Conservation (phyloP, 306 rosid species). For the Senna siamea region DNA sequence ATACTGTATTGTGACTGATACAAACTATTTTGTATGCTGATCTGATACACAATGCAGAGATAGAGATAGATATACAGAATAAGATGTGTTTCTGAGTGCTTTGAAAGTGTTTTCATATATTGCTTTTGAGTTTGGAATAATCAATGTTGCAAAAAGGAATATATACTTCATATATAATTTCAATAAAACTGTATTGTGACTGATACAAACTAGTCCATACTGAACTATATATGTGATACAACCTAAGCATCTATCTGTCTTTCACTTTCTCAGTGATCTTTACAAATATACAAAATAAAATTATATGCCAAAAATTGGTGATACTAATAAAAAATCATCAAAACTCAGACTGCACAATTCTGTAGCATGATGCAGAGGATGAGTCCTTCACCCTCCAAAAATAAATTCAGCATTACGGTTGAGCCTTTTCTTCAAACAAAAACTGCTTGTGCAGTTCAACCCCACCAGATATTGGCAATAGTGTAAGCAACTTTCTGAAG, state of each 20-base stretch:
- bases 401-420: constrained; percentile 39
- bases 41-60: constrained; percentile 24
- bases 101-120: not conserved
- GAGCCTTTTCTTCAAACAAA: constrained; percentile 39
- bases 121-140: constrained; percentile 32
- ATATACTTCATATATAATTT: constrained; percentile 51
- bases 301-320: constrained; percentile 55
- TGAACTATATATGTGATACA: constrained; percentile 39
- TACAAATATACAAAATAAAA: constrained; percentile 62
- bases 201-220: constrained; percentile 53
- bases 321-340: constrained; percentile 16
- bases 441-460: constrained; percentile 34
- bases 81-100: constrained; percentile 10
- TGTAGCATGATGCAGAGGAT: constrained; percentile 49
- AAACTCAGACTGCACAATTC: constrained; percentile 54
- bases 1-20: constrained; percentile 27
- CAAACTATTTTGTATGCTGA: constrained; percentile 60
- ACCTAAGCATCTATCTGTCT: constrained; percentile 46
- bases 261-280: constrained; percentile 44
- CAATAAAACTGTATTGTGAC: constrained; percentile 30
- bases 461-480: constrained; percentile 36
- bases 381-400: constrained; percentile 34
- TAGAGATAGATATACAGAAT: not conserved
- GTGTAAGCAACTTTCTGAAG: constrained; percentile 33
- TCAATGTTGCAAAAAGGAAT: constrained; percentile 32